Evolutionary conservation across 495 filamentous ascomycete species (phyloP), one percentile per base, ranked within the genome.

Genomic region (Penicillium macrosclerotiorum): DNA sequence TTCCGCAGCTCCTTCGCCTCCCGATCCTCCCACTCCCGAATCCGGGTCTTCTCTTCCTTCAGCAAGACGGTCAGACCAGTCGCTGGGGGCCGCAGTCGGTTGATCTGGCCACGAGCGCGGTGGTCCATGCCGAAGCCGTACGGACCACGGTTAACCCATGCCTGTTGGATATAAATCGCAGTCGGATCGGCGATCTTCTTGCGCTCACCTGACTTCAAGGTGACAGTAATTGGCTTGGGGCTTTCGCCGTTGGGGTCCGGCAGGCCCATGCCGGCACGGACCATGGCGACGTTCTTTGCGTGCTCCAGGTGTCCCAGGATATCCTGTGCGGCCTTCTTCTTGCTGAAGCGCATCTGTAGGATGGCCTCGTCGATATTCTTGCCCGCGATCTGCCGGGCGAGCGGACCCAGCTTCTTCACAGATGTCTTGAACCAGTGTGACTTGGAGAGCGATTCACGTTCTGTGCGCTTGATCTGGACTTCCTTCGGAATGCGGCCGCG

Each of bases 331-430:
- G 82, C 88, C 76, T 89, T 91, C 81, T 98, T 98, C 78, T 88
- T 86, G 66, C 83, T 89, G 68, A 90, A 96, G 26, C 84, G 81
- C 92, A 98, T 96, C 77, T 98, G 93, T 51, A 85, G 67, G 47
- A 97, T 88, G 11, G 93, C 93, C 23, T 98, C 92, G 31, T 88
- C 89, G 54, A 98, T 74, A 20, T 82, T 84, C 82, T 96, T 96
- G 29, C 93, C 93, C 1, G 79, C 72, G 58, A 98, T 93, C 72
- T 96, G 93, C 22, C 82, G 77, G 25, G 90, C 87, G 42, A 98
- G 66, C 13, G 82, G 78, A 3, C 81, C 82, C 37, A 98, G 76
- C 74, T 97, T 97, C 81, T 96, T 96, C 38, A 86, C 66, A 11
- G 80, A 85, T 0, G 93, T 95, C 60, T 89, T 83, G 48, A 95